Conservation (phyloP, 139 green algal genomes). For the Coelastrella sp. region DNA sequence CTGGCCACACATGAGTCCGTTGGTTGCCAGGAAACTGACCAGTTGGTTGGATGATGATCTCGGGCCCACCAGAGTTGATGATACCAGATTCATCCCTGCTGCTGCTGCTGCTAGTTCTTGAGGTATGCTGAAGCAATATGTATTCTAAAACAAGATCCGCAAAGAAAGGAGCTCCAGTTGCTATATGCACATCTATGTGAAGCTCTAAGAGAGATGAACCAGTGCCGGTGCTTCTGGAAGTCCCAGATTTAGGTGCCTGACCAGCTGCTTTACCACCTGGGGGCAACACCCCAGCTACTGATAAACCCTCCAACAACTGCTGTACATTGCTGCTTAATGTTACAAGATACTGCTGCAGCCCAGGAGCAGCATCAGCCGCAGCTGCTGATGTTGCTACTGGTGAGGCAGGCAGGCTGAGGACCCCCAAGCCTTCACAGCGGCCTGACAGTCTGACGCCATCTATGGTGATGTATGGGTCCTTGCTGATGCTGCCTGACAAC, state of each 20-base stretch:
- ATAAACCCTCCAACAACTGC: neutral
- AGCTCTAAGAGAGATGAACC: neutral
- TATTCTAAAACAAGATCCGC: neutral
- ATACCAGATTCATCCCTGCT: neutral
- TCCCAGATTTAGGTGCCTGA: neutral
- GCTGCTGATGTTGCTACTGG: no score
- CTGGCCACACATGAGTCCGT: no score
- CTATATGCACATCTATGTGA: neutral
- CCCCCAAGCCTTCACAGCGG: neutral
- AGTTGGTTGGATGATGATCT: neutral
- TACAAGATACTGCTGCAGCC: neutral
- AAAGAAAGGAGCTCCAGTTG: conserved; percentile 12
- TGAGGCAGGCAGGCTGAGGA: neutral
- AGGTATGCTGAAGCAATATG: neutral
- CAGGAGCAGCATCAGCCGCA: neutral
- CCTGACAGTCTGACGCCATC: neutral
- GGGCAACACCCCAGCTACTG: neutral
- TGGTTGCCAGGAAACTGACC: neutral
- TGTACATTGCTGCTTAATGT: neutral
- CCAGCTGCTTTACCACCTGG: neutral
- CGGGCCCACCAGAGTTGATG: neutral
- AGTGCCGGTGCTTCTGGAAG: neutral
- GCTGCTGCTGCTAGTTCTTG: neutral
- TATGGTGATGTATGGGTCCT: neutral
- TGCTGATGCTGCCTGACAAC: neutral